Conservation (phyloP, 768 basidiomycete species). For the Hygrocybe coccinea region DNA sequence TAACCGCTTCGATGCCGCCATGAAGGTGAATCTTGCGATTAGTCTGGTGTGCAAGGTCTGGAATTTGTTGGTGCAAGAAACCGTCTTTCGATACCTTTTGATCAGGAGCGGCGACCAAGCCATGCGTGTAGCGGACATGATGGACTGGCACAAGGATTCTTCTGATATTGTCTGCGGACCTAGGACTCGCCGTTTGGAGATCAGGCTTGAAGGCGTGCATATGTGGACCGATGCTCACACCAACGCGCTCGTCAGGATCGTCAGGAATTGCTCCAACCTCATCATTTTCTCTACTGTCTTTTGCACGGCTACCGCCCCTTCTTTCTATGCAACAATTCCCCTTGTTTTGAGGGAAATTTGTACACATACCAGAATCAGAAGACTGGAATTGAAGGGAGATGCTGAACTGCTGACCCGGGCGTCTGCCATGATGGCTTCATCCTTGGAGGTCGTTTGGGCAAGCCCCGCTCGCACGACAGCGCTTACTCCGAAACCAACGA, state of each 20-base stretch:
- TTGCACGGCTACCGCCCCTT: slow-evolving; percentile 12
- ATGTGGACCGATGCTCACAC: slow-evolving; percentile 18
- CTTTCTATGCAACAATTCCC: slow-evolving; percentile 7
- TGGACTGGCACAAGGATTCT: slow-evolving; percentile 1
- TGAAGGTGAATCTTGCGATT: slow-evolving; percentile 20
- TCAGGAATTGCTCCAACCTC: slow-evolving; percentile 22
- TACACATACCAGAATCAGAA: slow-evolving; percentile 13
- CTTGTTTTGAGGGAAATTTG: slow-evolving; percentile 7
- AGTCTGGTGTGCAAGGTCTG: slow-evolving; percentile 21
- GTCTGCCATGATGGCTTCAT: slow-evolving; percentile 5
- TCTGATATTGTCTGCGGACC: not conserved
- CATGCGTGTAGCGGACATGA: slow-evolving; percentile 11
- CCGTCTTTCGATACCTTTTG: slow-evolving; percentile 21
- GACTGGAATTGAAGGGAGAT: slow-evolving; percentile 20
- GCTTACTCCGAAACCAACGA: not conserved
- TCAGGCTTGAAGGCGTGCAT: slow-evolving; percentile 20
- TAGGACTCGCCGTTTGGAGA: slow-evolving; percentile 24
- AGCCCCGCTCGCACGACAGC: slow-evolving; percentile 10
- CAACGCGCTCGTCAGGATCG: slow-evolving; percentile 18
- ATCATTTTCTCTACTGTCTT: slow-evolving; percentile 23
- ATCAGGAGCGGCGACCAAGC: slow-evolving; percentile 21
- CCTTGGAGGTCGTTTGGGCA: slow-evolving; percentile 22
- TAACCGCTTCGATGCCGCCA: slow-evolving; percentile 13
- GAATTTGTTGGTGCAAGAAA: slow-evolving; percentile 13
- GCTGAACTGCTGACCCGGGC: slow-evolving; percentile 9